A percentile compares a stretch with the other conserved stretches of the same genome.
Evolutionary conservation across 2,329 filamentous ascomycete species (phyloP).

Genomic region (Stagonosporopsis cucurbitacearum): DNA sequence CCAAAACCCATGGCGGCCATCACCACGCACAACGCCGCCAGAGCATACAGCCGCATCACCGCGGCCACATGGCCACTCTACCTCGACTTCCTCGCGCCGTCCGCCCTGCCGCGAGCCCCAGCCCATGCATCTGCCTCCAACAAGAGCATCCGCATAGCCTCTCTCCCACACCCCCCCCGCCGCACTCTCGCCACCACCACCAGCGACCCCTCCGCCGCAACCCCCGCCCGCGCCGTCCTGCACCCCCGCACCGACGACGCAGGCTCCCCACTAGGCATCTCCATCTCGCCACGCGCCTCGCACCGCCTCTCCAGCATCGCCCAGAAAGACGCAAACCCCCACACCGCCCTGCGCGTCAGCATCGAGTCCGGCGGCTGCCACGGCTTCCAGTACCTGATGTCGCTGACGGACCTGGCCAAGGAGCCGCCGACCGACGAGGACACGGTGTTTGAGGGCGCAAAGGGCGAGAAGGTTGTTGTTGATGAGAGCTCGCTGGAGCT

Average conservation of each 20-base stretch:
- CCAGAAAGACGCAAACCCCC: conserved; percentile 66
- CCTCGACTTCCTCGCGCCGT: conserved; percentile 44
- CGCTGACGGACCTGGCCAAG: conserved; percentile 70
- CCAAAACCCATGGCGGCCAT: conserved; percentile 9
- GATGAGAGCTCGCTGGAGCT: conserved; percentile 87
- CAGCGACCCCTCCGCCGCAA: conserved; percentile 30
- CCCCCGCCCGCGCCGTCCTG: conserved; percentile 49
- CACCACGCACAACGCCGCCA: conserved; percentile 8
- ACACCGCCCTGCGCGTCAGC: conserved; percentile 85
- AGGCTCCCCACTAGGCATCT: conserved; percentile 81
- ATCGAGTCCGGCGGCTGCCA: conserved; percentile 96
- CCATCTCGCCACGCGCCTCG: conserved; percentile 79
- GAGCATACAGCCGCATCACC: conserved; percentile 31
- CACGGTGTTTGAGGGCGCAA: conserved; percentile 78
- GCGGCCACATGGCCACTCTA: conserved; percentile 34
- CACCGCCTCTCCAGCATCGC: conserved; percentile 72
- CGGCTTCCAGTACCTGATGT: conserved; percentile 97
- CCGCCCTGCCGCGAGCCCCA: conserved; percentile 3
- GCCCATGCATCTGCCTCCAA: neutral
- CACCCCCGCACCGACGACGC: conserved; percentile 84
- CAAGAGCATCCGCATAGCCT: neutral
- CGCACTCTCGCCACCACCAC: neutral
- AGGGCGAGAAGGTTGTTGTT: conserved; percentile 79
- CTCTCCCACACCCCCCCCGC: neutral
- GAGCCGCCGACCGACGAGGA: conserved; percentile 70